Conservation (phyloP, 2,329 filamentous ascomycete species). For the Graphilbum fragrans region DNA sequence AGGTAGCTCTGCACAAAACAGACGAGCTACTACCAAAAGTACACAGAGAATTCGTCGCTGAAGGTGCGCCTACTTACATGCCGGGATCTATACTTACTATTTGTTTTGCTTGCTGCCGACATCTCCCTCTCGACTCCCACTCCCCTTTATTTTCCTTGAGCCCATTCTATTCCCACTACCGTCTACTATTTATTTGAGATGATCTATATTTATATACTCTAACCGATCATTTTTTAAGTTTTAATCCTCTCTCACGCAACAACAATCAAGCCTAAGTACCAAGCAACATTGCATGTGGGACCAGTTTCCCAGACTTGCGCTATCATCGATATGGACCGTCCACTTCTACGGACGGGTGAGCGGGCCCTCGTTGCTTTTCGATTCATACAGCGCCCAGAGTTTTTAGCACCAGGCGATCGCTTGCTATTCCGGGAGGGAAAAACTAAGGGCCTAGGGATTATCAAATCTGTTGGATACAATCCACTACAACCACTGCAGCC, state of each 20-base stretch:
- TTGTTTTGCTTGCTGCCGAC: no score
- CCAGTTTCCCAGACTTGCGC: slow-evolving; percentile 91
- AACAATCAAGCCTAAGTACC: slow-evolving; percentile 92
- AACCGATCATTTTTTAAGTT: slow-evolving; percentile 33
- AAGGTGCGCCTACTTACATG: slow-evolving; percentile 35
- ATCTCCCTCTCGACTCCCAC: neutral
- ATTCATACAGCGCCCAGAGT: slow-evolving; percentile 91
- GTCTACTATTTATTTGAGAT: no score
- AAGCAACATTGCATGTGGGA: slow-evolving; percentile 96
- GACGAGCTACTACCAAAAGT: slow-evolving; percentile 62
- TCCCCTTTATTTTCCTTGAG: neutral
- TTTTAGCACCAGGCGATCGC: slow-evolving; percentile 75
- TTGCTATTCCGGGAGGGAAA: slow-evolving; percentile 88
- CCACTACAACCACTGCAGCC: slow-evolving; percentile 32
- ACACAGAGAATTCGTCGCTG: slow-evolving; percentile 64
- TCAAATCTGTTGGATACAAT: slow-evolving; percentile 86
- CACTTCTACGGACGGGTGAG: slow-evolving; percentile 87
- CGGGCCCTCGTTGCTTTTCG: slow-evolving; percentile 88
- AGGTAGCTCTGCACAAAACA: slow-evolving; percentile 84
- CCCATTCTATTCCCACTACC: no score
- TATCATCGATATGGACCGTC: slow-evolving; percentile 91
- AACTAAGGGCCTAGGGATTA: slow-evolving; percentile 90
- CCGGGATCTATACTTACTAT: no score
- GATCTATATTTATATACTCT: neutral
- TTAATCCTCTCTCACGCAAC: slow-evolving; percentile 92